Conservation (phyloP, 2,329 filamentous ascomycete genomes). For the Zymoseptoria crescenta region DNA sequence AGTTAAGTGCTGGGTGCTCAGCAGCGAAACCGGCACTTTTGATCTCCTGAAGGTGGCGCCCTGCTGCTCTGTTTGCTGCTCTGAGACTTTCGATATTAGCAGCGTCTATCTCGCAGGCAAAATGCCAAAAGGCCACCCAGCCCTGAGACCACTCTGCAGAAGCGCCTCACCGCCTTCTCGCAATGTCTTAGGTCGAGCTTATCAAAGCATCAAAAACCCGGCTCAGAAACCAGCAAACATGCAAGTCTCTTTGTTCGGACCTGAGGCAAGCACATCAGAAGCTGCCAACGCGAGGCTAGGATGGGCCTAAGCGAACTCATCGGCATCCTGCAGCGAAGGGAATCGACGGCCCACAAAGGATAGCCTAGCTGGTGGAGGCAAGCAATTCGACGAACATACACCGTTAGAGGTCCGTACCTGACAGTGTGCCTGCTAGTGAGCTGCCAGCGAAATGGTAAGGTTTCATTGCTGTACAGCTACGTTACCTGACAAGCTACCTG, state of each 20-base stretch:
- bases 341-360: too few species aligned
- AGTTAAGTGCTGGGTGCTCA: neutral
- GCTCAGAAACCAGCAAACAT: neutral
- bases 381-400: too few species aligned
- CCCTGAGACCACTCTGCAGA: neutral
- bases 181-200: neutral
- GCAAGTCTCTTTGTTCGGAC: neutral
- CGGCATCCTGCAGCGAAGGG: neutral
- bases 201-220: neutral
- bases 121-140: neutral
- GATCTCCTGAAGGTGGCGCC: neutral
- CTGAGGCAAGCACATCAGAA: neutral
- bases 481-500: too few species aligned
- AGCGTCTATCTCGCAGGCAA: neutral
- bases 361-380: too few species aligned
- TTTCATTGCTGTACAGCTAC: too few species aligned
- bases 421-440: too few species aligned
- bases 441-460: too few species aligned
- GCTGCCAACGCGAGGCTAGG: neutral
- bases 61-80: neutral
- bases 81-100: neutral
- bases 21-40: neutral
- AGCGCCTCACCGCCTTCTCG: neutral
- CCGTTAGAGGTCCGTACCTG: too few species aligned
- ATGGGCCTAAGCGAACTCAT: neutral